A percentile compares a stretch with the other conserved stretches of the same genome.
Evolutionary conservation across 2,329 filamentous ascomycete genomes (phyloP).

Genomic region (Myriosclerotinia duriaeana): DNA sequence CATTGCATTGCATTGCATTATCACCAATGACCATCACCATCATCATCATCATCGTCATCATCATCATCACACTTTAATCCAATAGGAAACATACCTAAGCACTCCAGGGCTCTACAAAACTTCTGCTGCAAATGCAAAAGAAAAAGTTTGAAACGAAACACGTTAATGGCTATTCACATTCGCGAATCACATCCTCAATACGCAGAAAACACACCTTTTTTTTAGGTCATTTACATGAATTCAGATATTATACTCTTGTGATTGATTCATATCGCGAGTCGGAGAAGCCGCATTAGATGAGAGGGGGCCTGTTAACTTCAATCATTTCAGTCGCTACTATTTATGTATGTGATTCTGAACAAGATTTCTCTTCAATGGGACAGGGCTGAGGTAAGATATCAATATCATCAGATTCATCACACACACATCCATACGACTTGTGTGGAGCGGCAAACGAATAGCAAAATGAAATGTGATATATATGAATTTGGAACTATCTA

Average conservation of each 20-base stretch:
- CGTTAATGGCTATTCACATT: too few relatives aligned
- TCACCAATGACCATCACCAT: too few relatives aligned
- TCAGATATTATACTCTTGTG: conserved; percentile 27
- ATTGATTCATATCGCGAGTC: conserved; percentile 23
- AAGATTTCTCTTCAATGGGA: conserved; percentile 1
- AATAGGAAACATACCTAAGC: too few relatives aligned
- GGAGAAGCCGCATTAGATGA: conserved; percentile 28
- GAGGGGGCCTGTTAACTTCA: conserved; percentile 4
- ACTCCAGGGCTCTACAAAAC: too few relatives aligned
- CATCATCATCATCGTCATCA: conserved; percentile 11
- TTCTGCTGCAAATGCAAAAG: too few relatives aligned
- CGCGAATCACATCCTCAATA: too few relatives aligned
- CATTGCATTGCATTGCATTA: too few relatives aligned
- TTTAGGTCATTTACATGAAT: neutral
- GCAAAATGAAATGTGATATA: neutral
- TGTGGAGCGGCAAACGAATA: neutral
- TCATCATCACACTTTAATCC: conserved; percentile 4
- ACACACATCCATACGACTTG: neutral
- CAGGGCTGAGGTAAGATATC: conserved; percentile 11
- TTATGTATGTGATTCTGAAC: too few relatives aligned
- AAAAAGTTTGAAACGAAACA: too few relatives aligned
- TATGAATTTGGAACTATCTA: neutral
- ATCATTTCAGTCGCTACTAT: too few relatives aligned
- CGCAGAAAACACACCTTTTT: neutral
- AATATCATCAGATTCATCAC: neutral